phyloP scores from a whole-genome alignment of 78 protist genomes.

The Protostelium mycophagum region DNA sequence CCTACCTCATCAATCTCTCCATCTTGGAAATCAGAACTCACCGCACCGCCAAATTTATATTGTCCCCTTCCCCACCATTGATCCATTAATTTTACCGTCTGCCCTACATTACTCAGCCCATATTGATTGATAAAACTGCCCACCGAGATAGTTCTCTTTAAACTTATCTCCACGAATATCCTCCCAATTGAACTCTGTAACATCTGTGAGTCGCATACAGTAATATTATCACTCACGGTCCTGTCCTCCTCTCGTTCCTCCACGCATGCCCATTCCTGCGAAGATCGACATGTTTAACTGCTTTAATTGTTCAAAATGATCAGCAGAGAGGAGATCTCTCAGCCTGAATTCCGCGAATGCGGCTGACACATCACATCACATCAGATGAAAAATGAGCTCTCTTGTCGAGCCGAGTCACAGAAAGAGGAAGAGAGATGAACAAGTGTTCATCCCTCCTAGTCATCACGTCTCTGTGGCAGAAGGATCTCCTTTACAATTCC shows the following conservation, averaged over 20 bases:
- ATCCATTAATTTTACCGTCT: neutral
- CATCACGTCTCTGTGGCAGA: neutral
- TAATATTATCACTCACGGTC: neutral
- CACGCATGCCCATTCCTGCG: neutral
- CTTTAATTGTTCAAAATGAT: too few relatives aligned
- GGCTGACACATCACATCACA: too few relatives aligned
- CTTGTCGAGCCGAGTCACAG: too few relatives aligned
- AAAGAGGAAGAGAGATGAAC: neutral
- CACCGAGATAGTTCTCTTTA: neutral
- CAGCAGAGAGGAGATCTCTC: too few relatives aligned
- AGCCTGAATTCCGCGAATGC: too few relatives aligned
- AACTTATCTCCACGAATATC: neutral
- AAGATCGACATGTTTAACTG: neutral
- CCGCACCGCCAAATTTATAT: neutral
- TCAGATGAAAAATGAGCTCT: too few relatives aligned
- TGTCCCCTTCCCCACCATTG: neutral
- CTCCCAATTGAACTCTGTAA: neutral
- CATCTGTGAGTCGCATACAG: neutral
- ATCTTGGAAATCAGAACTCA: neutral
- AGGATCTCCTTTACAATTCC: neutral
- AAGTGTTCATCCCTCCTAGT: neutral
- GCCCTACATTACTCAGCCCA: too few relatives aligned
- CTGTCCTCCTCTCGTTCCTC: neutral
- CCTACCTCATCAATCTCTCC: too few relatives aligned
- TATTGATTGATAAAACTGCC: too few relatives aligned